phyloP scores from a whole-genome alignment of 495 filamentous ascomycete genomes.

The Neurospora sp. region DNA sequence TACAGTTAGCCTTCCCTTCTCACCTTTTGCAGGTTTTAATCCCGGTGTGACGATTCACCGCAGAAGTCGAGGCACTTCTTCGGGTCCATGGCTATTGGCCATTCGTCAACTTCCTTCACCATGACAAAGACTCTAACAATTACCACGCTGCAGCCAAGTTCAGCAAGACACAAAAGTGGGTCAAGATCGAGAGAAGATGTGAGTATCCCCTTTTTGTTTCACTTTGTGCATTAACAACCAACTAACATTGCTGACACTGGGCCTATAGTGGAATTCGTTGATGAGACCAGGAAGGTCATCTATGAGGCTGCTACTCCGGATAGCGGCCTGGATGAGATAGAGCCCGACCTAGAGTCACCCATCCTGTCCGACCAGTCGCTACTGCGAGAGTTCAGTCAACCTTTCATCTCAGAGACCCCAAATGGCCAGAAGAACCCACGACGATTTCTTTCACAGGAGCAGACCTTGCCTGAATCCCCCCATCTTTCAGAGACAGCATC shows the following conservation, averaged over 20 bases:
- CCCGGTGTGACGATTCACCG: neutral
- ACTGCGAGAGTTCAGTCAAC: neutral
- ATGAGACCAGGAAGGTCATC: constrained; percentile 15
- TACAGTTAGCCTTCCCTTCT: neutral
- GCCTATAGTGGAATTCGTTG: constrained; percentile 15
- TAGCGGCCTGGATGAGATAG: constrained; percentile 10
- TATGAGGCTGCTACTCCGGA: constrained; percentile 14
- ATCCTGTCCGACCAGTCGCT: neutral
- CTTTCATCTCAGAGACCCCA: neutral
- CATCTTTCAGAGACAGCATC: neutral
- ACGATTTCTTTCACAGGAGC: neutral
- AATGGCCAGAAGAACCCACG: neutral
- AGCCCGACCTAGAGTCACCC: constrained; percentile 6
- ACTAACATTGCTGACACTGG: neutral
- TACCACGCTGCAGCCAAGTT: constrained; percentile 11
- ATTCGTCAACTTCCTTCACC: neutral
- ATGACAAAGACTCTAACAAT: neutral
- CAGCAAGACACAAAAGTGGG: constrained; percentile 20
- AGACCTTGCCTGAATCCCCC: neutral
- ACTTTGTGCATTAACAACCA: neutral
- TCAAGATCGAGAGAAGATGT: constrained; percentile 21
- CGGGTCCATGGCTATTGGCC: neutral
- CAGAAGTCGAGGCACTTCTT: neutral
- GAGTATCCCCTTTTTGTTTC: constrained; percentile 2
- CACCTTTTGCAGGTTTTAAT: neutral